Base-by-base conservation (phyloP, 371 early-diverging fungal genomes). In the Syncephalis fuscata region DNA sequence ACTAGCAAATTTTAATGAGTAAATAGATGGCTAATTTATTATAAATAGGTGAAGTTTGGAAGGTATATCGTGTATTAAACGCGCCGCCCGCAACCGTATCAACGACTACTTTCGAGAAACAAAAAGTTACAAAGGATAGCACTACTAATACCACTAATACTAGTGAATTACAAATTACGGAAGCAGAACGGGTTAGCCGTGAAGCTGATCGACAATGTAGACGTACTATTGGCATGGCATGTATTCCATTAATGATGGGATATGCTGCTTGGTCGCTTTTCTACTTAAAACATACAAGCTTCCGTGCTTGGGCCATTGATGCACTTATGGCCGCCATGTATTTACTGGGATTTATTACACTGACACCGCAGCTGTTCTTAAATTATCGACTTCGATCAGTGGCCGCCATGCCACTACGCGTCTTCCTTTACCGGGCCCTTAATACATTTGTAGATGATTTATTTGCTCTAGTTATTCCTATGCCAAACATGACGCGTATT, bases 391-490 rank as follows among this genome's bases (percentile, higher is more conserved):
- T 83, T 26, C 74, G 74, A 52, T 67, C 73, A 3, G 82, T 82
- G 1, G 75, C 74, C 9, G 74, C 81, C 56, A 69, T 83, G 40
- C 62, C 74, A 39, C 53, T 68, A 45, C 51, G 55, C 10, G 64
- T 71, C 3, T 70, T 74, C 47, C 54, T 62, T 19, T 74, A 66
- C 55, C 57, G 65, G 4, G 63, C 67, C 52, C 48, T 74, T 39
- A 57, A 61, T 44, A 74, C 74, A 2, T 70, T 74, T 44, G 64
- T 64, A 51, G 82, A 84, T 56, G 85, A 85, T 51, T 59, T 85
- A 49, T 85, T 81, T 58, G 82, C 82, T 19, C 72, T 83, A 44
- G 67, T 71, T 15, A 68, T 69, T 37, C 68, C 71, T 14, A 74
- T 74, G 74, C 73, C 74, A 45, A 58, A 58, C 9, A 53, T 74